Base-by-base conservation (phyloP, 2,329 filamentous ascomycete genomes). In the Xylaria sp. region DNA sequence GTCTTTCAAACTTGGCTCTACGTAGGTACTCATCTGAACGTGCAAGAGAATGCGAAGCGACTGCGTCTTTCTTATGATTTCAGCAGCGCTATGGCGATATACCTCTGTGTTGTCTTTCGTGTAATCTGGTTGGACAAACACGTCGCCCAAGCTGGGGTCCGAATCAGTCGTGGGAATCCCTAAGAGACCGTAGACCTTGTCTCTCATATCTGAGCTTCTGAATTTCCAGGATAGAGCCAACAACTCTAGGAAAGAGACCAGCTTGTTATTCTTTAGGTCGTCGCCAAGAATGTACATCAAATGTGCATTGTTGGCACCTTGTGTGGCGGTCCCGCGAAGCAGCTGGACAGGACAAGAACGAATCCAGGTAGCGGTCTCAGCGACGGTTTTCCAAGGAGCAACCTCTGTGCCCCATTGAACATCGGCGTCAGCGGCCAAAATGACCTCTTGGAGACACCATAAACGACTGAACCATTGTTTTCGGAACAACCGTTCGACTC, bases 391-490 rank as follows among this genome's bases (percentile, higher is more conserved):
- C 41, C 41, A 46, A n/a, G 41, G 41, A 15, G 41, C 41, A 18
- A 46, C 41, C 41, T 46, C 41, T n/a, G 41, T 46, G 15, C 41
- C 41, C 41, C 41, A 46, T 46, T 46, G 41, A 15, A 46, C 5
- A 46, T 46, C 41, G 41, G 41, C 41, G n/a, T 46, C 41, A 18
- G 15, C 41, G 41, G 41, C 41, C 15, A 46, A 46, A 46, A 46
- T 46, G 41, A 46, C 41, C 41, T 46, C 41, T 46, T 46, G 41
- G 3, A 46, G 15, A 46, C 41, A 46, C 41, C 41, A 46, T n/a
- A 46, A 46, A 46, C 41, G 41, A 46, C 41, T n/a, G 41, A 46
- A 46, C 41, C 41, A 46, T 46, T 46, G 41, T n/a, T 46, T n/a
- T 18, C 41, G 13, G 15, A 46, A 46, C 15, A 46, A 46, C 0